Conservation (phyloP, 352 stramenopile species). For the Pythium inflatum region DNA sequence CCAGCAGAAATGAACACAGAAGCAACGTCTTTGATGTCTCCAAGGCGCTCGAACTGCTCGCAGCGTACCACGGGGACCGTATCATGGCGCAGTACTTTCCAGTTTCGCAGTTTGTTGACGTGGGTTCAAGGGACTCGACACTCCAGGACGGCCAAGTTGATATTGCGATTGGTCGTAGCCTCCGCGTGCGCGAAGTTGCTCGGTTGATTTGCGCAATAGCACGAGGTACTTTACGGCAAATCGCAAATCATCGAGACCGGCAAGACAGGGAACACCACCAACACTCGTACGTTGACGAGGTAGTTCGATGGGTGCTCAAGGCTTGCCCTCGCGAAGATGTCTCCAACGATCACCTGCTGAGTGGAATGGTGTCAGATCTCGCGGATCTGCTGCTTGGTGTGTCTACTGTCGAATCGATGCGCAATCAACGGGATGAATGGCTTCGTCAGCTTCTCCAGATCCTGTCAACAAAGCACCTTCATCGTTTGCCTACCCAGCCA, state of each 20-base stretch:
- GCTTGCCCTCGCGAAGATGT: neutral
- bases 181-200: neutral
- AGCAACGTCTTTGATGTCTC: constrained; percentile 1
- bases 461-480: constrained; percentile 14
- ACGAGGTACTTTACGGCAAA: constrained; percentile 6
- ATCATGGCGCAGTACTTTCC: constrained; percentile 13
- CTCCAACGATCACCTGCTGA: neutral
- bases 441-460: constrained; percentile 23
- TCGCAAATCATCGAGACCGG: neutral
- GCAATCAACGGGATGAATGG: constrained; percentile 18
- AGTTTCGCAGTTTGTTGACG: constrained; percentile 5
- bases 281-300: constrained; percentile 5
- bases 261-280: neutral
- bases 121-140: neutral
- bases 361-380: neutral
- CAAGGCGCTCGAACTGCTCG: constrained; percentile 24
- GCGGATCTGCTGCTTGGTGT: neutral
- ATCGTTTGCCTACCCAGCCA: neutral
- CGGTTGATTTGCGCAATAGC: constrained; percentile 2
- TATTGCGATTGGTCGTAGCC: neutral
- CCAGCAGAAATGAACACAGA: too few relatives aligned
- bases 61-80: constrained; percentile 3
- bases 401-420: neutral
- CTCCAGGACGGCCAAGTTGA: neutral
- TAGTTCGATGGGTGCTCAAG: constrained; percentile 21